Conservation (phyloP, 345 rosid species). For the Salix viminalis region DNA sequence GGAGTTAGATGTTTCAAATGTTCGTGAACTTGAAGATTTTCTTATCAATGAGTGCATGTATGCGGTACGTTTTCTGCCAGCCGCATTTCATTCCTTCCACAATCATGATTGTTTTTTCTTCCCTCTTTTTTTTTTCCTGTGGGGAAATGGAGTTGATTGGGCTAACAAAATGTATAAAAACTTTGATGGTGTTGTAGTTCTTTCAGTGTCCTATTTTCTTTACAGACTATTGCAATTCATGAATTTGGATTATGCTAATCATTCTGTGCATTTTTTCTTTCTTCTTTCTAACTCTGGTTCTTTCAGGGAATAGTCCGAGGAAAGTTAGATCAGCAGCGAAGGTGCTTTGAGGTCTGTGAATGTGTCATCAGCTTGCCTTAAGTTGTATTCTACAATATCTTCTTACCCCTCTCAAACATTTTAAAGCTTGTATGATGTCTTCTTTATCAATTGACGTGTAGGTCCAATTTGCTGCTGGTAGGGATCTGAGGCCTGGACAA, state of each 20-base stretch:
- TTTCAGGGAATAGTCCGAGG: conserved; percentile 91
- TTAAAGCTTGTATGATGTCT: background rate
- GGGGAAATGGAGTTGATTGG: background rate
- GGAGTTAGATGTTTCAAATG: conserved; percentile 84
- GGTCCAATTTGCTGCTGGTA: conserved; percentile 97
- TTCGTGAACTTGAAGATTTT: conserved; percentile 97
- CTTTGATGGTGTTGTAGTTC: background rate
- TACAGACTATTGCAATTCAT: background rate
- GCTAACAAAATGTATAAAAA: background rate
- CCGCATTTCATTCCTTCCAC: background rate
- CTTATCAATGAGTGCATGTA: conserved; percentile 98
- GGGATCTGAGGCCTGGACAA: conserved; percentile 91
- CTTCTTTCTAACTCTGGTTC: conserved; percentile 4
- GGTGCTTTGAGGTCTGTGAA: conserved; percentile 84
- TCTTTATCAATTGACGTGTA: conserved; percentile 24
- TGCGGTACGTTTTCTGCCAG: conserved; percentile 50
- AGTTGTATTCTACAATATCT: background rate
- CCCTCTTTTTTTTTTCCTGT: background rate
- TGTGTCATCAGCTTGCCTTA: background rate
- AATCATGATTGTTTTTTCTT: background rate
- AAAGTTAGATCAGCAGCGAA: conserved; percentile 84
- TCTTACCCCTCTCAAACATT: background rate
- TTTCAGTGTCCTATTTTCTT: background rate
- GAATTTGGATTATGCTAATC: background rate
- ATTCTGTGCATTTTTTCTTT: background rate